phyloP scores from a whole-genome alignment of 202 grass and related monocot genomes.

The Saccharum hybrid region DNA sequence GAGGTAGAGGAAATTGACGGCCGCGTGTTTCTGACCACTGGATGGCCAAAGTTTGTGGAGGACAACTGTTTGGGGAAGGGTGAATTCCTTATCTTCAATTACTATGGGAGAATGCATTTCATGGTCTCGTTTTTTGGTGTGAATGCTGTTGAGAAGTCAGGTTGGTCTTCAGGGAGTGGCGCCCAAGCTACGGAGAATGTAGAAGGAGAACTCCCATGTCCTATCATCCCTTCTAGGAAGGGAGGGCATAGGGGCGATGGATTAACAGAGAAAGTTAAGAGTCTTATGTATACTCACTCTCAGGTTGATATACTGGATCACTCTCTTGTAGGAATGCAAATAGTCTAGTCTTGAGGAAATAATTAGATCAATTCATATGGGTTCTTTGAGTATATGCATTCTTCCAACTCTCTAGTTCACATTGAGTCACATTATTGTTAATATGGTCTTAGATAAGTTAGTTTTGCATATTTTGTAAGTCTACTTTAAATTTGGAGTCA shows the following conservation, averaged over 20 bases:
- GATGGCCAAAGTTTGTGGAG: constrained; percentile 73
- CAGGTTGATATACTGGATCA: constrained; percentile 33
- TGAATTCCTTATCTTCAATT: constrained; percentile 76
- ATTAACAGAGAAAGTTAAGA: constrained; percentile 1
- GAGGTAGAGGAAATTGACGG: constrained; percentile 45
- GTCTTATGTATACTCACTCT: constrained; percentile 16
- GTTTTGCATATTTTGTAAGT: constrained; percentile 5
- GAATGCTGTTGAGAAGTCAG: constrained; percentile 69
- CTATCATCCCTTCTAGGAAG: constrained; percentile 31
- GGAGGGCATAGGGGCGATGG: neutral
- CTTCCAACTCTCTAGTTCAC: constrained; percentile 8
- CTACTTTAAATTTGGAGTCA: neutral
- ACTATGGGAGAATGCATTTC: constrained; percentile 61
- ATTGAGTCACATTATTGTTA: constrained; percentile 18
- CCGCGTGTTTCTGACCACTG: constrained; percentile 54
- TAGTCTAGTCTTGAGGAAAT: constrained; percentile 16
- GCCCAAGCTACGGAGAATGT: constrained; percentile 19
- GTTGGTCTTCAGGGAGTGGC: constrained; percentile 26
- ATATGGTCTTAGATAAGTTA: constrained; percentile 21
- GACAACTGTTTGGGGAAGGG: constrained; percentile 62
- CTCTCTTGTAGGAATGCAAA: neutral
- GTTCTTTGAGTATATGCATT: constrained; percentile 1
- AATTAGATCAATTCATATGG: constrained; percentile 10
- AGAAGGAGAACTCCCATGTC: constrained; percentile 33
- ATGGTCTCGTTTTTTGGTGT: constrained; percentile 67